phyloP scores from a whole-genome alignment of 2,329 filamentous ascomycete species.

The Fusarium citri region DNA sequence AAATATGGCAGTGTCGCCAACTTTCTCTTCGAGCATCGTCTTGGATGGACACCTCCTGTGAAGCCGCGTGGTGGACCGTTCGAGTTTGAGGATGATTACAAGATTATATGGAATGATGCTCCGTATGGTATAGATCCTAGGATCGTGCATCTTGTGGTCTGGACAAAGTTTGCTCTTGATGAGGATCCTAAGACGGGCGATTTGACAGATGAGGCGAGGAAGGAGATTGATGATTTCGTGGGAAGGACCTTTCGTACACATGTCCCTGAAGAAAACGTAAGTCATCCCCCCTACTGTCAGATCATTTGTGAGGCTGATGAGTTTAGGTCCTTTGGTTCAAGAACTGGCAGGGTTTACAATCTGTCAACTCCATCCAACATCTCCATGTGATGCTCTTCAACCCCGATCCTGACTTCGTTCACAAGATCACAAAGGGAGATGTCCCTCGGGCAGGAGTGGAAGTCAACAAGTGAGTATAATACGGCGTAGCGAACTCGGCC shows the following conservation, averaged over 20 bases:
- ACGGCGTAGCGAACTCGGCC: not conserved
- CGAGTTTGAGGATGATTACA: conserved; percentile 67
- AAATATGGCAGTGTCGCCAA: conserved; percentile 81
- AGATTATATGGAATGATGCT: conserved; percentile 91
- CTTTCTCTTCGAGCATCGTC: conserved; percentile 77
- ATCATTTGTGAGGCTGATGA: conserved; percentile 7
- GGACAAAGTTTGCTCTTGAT: conserved; percentile 87
- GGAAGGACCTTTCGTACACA: conserved; percentile 70
- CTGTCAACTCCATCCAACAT: conserved; percentile 87
- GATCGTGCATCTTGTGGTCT: conserved; percentile 89
- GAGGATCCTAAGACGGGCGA: conserved; percentile 75
- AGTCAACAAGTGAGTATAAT: conserved; percentile 11
- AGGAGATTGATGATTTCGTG: conserved; percentile 78
- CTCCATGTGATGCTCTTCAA: conserved; percentile 93
- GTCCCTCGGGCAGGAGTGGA: conserved; percentile 69
- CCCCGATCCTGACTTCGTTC: conserved; percentile 76
- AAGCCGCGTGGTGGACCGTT: conserved; percentile 54
- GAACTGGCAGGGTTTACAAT: conserved; percentile 89
- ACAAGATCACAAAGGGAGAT: conserved; percentile 78
- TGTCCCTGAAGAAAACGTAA: conserved; percentile 65
- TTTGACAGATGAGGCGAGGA: conserved; percentile 71
- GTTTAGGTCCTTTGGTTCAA: conserved; percentile 62
- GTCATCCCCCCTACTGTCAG: conserved; percentile 35
- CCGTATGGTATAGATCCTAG: conserved; percentile 85
- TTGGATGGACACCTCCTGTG: conserved; percentile 72